Conservation (phyloP, 2,329 filamentous ascomycete species). For the Pezicula rhizophila region DNA sequence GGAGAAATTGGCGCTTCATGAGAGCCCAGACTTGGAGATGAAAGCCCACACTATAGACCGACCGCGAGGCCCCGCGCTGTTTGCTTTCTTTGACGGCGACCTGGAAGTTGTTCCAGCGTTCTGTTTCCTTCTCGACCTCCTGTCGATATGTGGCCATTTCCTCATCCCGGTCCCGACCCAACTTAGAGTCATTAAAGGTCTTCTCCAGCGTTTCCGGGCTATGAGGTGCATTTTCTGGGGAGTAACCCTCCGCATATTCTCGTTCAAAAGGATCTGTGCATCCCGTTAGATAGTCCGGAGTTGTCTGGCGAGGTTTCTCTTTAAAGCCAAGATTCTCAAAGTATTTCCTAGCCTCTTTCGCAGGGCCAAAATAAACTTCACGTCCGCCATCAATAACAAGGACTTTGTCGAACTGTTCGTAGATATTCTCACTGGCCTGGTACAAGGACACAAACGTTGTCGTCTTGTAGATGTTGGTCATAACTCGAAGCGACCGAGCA, state of each 20-base stretch:
- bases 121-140: constrained; percentile 31
- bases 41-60: too few relatives aligned
- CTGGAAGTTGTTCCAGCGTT: too few relatives aligned
- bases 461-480: constrained; percentile 61
- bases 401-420: constrained; percentile 69
- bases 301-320: constrained; percentile 44
- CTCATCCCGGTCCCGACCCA: constrained; percentile 29
- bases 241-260: constrained; percentile 47
- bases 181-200: constrained; percentile 44
- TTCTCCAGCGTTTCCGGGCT: constrained; percentile 61
- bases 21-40: too few relatives aligned
- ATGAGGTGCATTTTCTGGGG: constrained; percentile 59
- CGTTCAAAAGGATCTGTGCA: constrained; percentile 60
- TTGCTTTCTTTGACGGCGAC: too few relatives aligned
- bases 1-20: constrained; percentile 35
- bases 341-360: constrained; percentile 55
- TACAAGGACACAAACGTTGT: constrained; percentile 67
- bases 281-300: constrained; percentile 64
- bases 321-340: constrained; percentile 61
- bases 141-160: constrained; percentile 36
- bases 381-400: constrained; percentile 65
- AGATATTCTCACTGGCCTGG: constrained; percentile 60
- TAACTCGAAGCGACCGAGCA: constrained; percentile 54
- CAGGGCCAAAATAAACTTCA: constrained; percentile 60
- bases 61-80: too few relatives aligned